Evolutionary conservation across 306 rosid genomes (phyloP), one percentile per base, ranked within the genome.

Genomic region (Pterocarpus santalinus): DNA sequence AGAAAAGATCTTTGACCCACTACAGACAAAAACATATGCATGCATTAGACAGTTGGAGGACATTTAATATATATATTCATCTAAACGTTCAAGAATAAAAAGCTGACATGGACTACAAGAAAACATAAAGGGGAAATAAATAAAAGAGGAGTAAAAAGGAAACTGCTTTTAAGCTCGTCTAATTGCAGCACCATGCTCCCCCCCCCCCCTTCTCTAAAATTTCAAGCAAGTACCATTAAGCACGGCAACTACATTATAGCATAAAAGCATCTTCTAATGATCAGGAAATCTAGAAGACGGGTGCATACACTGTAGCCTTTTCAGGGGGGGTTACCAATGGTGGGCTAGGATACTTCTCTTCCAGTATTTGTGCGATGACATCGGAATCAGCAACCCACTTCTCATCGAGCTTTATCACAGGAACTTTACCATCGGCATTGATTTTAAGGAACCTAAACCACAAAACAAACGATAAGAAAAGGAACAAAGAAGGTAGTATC

Each of bases 321-420:
- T 88, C 95, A 56, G 90, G 92, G 15, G 99, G 98, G 49, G 88
- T 86, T 52, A 53, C 87, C 89, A 95, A 78, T 38, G 99, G 93
- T 30, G 98, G 99, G 72, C 87, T 89, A 46, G 97, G 99, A 86
- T 89, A 95, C 85, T 91, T 95, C 81, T 93, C 92, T 86, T 93
- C 99, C 78, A 95, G 73, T 55, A 85, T 66, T 82, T 93, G 92
- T 7, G 96, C 79, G 66, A 95, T 93, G 66, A 90, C 77, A 90
- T 95, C 98, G 28, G 99, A 95, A 87, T 95, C 99, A 9, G 97
- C 69, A 72, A 93, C 65, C 99, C 99, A 95, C 84, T 93, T 88
- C 80, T 92, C 98, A 83, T 90, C 90, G 8, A 95, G 72, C 64
- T 90, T 90, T 65, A 91, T 64, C 53, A 89, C 93, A 43, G 98